phyloP scores from a whole-genome alignment of 306 rosid genomes.

The Castanea mollissima region DNA sequence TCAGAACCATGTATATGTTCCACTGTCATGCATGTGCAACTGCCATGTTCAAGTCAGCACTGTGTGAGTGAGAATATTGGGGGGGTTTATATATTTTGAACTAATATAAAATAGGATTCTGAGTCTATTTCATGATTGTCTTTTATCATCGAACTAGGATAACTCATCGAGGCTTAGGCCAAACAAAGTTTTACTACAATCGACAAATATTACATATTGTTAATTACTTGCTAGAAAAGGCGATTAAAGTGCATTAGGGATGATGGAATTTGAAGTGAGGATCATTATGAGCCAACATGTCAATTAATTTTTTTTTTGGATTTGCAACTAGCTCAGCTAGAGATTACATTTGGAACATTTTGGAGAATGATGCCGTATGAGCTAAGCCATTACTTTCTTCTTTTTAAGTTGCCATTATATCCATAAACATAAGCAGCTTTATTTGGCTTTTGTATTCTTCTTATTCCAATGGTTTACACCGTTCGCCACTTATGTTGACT shows the following conservation, averaged over 20 bases:
- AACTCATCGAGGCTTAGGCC: too few relatives aligned
- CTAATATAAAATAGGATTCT: too few relatives aligned
- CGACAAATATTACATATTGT: too few relatives aligned
- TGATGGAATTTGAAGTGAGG: too few relatives aligned
- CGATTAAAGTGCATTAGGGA: too few relatives aligned
- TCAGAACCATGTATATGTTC: conserved; percentile 19
- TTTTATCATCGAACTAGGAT: too few relatives aligned
- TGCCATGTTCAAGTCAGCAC: neutral
- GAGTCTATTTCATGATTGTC: too few relatives aligned
- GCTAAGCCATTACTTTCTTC: neutral
- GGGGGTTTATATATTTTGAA: neutral
- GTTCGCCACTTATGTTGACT: conserved; percentile 19
- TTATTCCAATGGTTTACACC: conserved; percentile 19
- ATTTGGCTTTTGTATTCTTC: neutral
- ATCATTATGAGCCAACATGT: too few relatives aligned
- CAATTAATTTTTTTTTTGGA: neutral
- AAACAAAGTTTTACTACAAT: too few relatives aligned
- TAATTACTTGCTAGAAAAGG: neutral
- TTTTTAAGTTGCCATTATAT: too few relatives aligned
- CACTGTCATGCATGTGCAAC: neutral
- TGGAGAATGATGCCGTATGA: neutral
- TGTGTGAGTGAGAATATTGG: neutral
- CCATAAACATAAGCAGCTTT: neutral
- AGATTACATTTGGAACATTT: neutral
- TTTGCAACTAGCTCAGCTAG: neutral